These are phyloP conservation scores for Auricularia auricula-judae DNA, from an alignment of 768 basidiomycete species.

Conservation along the genomic window DNA sequence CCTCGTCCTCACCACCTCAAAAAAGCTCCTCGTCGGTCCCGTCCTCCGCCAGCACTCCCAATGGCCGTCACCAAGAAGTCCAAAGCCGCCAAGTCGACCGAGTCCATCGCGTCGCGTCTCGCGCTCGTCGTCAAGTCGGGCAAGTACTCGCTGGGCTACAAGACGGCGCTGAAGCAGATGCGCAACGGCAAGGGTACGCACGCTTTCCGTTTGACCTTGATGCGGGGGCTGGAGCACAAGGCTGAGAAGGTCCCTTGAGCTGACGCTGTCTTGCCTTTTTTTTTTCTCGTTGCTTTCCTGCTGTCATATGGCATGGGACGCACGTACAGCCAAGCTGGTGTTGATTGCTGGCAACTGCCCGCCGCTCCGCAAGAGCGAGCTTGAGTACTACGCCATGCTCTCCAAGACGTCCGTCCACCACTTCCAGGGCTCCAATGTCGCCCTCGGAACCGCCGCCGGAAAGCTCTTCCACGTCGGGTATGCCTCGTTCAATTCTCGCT, in stretches of 20 bases:
- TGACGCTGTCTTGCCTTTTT: slow-evolving; percentile 31
- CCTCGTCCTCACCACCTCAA: neutral
- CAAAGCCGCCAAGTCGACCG: slow-evolving; percentile 85
- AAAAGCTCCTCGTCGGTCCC: neutral
- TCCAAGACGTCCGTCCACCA: slow-evolving; percentile 99
- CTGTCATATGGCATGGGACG: slow-evolving; percentile 1
- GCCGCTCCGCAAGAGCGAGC: slow-evolving; percentile 96
- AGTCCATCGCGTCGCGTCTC: slow-evolving; percentile 86
- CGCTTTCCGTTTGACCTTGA: slow-evolving; percentile 30
- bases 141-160: slow-evolving; percentile 95
- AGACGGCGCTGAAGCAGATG: slow-evolving; percentile 97
- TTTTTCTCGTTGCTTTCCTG: slow-evolving; percentile 11
- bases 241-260: slow-evolving; percentile 98
- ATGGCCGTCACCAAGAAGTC: slow-evolving; percentile 97
- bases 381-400: slow-evolving; percentile 99
- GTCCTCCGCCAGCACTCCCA: slow-evolving; percentile 15
- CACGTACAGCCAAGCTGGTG: slow-evolving; percentile 79
- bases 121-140: slow-evolving; percentile 98
- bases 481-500: slow-evolving; percentile 14
- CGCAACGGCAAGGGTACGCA: slow-evolving; percentile 90
- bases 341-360: slow-evolving; percentile 99
- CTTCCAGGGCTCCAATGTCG: slow-evolving; percentile 94
- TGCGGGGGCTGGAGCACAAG: slow-evolving; percentile 91
- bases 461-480: slow-evolving; percentile 98
- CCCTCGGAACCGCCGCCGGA: slow-evolving; percentile 96